A percentile compares a stretch with the other conserved stretches of the same genome.
Conservation (phyloP, 2,329 filamentous ascomycete genomes). For the Chalara sp. region DNA sequence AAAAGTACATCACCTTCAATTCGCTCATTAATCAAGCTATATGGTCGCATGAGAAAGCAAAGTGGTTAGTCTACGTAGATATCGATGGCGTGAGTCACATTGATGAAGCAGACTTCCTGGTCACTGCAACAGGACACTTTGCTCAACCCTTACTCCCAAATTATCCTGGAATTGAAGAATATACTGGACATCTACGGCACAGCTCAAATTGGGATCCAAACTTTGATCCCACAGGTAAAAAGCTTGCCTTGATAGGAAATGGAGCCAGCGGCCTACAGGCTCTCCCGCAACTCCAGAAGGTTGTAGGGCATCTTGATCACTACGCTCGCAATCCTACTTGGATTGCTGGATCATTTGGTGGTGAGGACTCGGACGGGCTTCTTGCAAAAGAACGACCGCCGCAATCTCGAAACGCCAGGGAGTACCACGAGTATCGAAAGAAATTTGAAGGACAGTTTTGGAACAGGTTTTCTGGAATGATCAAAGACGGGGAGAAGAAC, state of each 20-base stretch:
- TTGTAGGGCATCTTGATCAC: constrained; percentile 13
- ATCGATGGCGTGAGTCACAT: constrained; percentile 34
- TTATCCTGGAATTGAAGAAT: constrained; percentile 47
- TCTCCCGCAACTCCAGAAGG: constrained; percentile 35
- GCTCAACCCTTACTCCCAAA: constrained; percentile 59
- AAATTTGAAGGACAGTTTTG: constrained; percentile 32
- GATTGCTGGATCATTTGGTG: constrained; percentile 57
- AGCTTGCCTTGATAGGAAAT: constrained; percentile 43
- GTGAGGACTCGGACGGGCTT: constrained; percentile 37
- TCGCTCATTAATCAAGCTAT: constrained; percentile 46
- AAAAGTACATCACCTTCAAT: constrained; percentile 46
- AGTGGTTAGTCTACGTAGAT: constrained; percentile 20
- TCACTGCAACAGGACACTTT: constrained; percentile 60
- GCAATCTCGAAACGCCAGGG: constrained; percentile 30
- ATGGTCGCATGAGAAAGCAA: constrained; percentile 40
- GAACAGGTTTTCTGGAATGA: constrained; percentile 42
- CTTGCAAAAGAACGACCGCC: constrained; percentile 28
- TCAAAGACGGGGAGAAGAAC: constrained; percentile 46
- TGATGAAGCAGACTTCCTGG: constrained; percentile 13
- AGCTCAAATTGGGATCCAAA: constrained; percentile 53
- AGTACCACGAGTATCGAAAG: constrained; percentile 34
- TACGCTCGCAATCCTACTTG: constrained; percentile 50
- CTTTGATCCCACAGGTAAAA: constrained; percentile 40
- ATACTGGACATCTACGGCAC: constrained; percentile 46
- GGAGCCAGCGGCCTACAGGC: constrained; percentile 48